Evolutionary conservation across 2,329 filamentous ascomycete species (phyloP), one percentile per base, ranked within the genome.

Genomic region (Aspergillus awamori): DNA sequence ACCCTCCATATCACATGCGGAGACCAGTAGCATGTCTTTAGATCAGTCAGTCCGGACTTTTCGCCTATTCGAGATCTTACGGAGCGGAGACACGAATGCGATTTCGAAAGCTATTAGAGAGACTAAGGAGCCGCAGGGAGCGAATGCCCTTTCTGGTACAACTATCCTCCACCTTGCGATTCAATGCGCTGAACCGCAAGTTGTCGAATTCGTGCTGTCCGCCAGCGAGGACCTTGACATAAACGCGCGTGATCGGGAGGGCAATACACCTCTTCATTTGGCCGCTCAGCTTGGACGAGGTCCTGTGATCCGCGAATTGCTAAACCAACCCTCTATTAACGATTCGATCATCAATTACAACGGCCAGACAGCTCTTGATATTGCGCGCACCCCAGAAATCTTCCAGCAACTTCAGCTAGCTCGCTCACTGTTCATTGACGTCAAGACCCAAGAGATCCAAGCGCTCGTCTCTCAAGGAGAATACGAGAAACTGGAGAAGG

Each of bases 31-130:
- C 63, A 76, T 80, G 64, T 88, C 87, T 24, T 90, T 99, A 61
- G 93, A 99, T 74, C 93, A 97, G 77, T 97, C 94, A 0, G 92
- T 99, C 57, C 88, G 90, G 73, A 93, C 96, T 67, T 99, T 99
- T 77, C 89, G 93, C 67, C 87, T 97, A 51, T 97, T 98, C 73
- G 95, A 98, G 79, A 90, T 93, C 45, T 82, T 99, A 66, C 87
- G 94, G 66, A 95, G 87, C 74, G 95, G 95, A 57, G 94, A 99
- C 75, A 96, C 92, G 0, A 89, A 89, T 13, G 91, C 91, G 39
- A 97, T 99, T 69, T 92, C 91, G 30, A 94, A 89, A 74, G 91
- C 91, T 1, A 91, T 97, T 66, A 76, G 79, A 78, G 67, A 89
- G 83, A 82, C 67, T 60, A 78, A 70, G 83, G 83, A 69, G 84